Percentiles rank a stretch among this genome's conserved stretches.
Evolutionary conservation across 1,284 basidiomycete species (phyloP).

Genomic region (Pyrrhoderma noxium): DNA sequence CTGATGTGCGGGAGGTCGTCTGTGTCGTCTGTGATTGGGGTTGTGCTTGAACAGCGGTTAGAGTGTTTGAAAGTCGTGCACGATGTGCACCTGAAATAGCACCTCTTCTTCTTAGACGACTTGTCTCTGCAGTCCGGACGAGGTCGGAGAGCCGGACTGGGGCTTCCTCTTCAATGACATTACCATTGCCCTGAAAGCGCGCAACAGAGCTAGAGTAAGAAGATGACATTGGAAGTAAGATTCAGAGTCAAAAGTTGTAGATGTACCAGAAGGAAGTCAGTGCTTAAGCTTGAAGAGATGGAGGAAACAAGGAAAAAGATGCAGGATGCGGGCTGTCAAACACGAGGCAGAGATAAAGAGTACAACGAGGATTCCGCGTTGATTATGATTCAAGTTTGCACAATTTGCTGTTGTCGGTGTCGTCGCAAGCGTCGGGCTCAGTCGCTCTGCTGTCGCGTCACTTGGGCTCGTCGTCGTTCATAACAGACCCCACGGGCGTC

Average conservation of each 20-base stretch:
- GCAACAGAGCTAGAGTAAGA: slow-evolving; percentile 11
- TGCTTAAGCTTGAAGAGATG: no score
- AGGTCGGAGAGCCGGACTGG: slow-evolving; percentile 64
- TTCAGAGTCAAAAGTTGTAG: no score
- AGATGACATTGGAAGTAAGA: slow-evolving; percentile 3
- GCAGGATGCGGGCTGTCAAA: background rate
- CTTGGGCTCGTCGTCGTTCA: no score
- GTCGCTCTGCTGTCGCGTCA: no score
- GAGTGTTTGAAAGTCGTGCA: slow-evolving; percentile 2
- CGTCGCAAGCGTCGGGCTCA: no score
- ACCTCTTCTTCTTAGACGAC: slow-evolving; percentile 59
- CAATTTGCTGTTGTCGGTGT: no score
- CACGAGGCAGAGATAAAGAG: background rate
- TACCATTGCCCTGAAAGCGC: no score
- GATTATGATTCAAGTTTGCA: no score
- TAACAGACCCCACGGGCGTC: no score
- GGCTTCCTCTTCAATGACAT: slow-evolving; percentile 44
- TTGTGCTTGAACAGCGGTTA: slow-evolving; percentile 7
- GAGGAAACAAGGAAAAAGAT: no score
- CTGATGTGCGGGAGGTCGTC: background rate
- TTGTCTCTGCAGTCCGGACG: slow-evolving; percentile 61
- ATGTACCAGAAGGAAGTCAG: no score
- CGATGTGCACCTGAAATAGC: slow-evolving; percentile 36
- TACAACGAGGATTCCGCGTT: slow-evolving; percentile 4
- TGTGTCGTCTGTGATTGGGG: slow-evolving; percentile 1